Percentiles rank a stretch among this genome's conserved stretches.
phyloP scores from a whole-genome alignment of 75 land plant species.

The Sequoiadendron giganteum region DNA sequence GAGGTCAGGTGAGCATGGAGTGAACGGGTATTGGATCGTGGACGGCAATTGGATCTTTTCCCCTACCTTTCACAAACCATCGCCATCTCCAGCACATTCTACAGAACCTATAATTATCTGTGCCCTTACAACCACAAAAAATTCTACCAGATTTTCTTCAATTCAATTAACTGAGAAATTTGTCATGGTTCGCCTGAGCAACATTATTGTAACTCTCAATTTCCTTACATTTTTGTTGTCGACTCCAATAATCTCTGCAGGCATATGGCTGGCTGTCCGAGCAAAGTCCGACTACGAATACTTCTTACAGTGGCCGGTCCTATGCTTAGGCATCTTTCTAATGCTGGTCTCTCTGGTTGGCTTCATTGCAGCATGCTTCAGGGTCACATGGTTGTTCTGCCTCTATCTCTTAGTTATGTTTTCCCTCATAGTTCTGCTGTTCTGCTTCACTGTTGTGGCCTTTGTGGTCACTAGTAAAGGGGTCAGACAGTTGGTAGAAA shows the following conservation, averaged over 20 bases:
- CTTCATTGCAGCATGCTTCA: constrained; percentile 28
- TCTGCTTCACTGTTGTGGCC: constrained; percentile 42
- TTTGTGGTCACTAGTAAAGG: constrained; percentile 39
- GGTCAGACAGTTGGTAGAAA: constrained; percentile 21
- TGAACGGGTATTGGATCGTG: too few species aligned
- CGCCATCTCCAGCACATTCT: too few species aligned
- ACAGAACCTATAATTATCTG: too few species aligned
- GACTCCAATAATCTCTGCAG: constrained; percentile 31
- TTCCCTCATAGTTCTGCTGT: constrained; percentile 27
- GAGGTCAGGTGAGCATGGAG: too few species aligned
- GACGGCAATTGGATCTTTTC: too few species aligned
- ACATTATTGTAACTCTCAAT: constrained; percentile 18
- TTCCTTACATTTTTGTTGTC: constrained; percentile 22
- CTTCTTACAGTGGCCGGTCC: constrained; percentile 29
- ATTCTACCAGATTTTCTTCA: too few species aligned
- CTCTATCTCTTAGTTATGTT: constrained; percentile 35
- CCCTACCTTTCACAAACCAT: too few species aligned
- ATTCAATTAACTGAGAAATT: background rate
- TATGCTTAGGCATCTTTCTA: constrained; percentile 27
- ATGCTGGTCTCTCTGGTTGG: constrained; percentile 33
- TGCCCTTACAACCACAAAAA: too few species aligned
- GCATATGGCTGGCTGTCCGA: constrained; percentile 27
- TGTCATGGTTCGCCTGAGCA: constrained; percentile 20
- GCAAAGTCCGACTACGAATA: constrained; percentile 22
- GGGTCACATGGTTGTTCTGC: constrained; percentile 19